Evolutionary conservation across 1,284 basidiomycete species (phyloP).

Genomic region (Puccinia novopanici): DNA sequence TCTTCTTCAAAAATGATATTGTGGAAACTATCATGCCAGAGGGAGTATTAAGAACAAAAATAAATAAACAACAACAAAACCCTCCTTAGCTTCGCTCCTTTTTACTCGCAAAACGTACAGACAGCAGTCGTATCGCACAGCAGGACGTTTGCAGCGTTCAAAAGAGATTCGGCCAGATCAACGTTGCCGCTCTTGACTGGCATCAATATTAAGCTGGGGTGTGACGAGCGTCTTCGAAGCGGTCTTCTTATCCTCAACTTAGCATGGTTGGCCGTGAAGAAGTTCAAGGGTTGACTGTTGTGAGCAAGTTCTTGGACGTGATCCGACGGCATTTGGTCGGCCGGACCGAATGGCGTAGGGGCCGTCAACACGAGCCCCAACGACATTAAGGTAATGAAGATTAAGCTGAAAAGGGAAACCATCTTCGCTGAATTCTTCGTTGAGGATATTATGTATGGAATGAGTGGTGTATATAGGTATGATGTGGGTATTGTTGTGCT

Average conservation of each 20-base stretch:
- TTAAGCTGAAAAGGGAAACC: background rate
- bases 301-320: background rate
- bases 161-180: background rate
- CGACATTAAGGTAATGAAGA: background rate
- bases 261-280: background rate
- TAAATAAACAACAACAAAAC: too few relatives aligned
- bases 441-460: too few relatives aligned
- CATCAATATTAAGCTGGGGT: slow-evolving; percentile 1
- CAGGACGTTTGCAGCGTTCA: slow-evolving; percentile 19
- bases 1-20: slow-evolving; percentile 12
- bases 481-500: background rate
- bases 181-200: background rate
- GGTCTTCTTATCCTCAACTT: background rate
- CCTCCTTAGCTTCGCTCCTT: background rate
- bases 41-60: background rate
- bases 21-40: slow-evolving; percentile 8
- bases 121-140: background rate
- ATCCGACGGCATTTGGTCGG: background rate
- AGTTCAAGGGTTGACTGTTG: background rate
- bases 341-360: background rate
- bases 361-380: background rate
- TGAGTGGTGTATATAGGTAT: background rate
- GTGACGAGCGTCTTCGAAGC: background rate
- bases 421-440: too few relatives aligned
- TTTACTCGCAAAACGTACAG: background rate